Conservation (phyloP, 2,329 filamentous ascomycete genomes). For the Raffaelea albimanens region DNA sequence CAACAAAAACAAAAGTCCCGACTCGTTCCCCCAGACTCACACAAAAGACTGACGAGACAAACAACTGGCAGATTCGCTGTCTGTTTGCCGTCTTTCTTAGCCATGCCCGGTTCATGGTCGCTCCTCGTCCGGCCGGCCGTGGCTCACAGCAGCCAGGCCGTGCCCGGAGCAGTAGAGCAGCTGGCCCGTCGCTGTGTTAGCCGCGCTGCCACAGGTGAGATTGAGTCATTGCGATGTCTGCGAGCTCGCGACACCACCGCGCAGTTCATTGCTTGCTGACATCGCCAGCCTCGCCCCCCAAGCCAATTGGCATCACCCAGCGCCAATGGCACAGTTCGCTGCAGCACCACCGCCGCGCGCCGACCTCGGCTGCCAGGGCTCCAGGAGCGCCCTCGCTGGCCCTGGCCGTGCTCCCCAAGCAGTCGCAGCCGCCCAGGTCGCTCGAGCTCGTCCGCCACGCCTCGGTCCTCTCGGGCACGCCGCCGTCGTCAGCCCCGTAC, state of each 20-base stretch:
- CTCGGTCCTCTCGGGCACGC: constrained; percentile 22
- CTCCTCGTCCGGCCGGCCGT: constrained; percentile 14
- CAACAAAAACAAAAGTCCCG: too few relatives aligned
- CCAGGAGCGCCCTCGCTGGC: constrained; percentile 12
- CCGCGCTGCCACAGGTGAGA: neutral
- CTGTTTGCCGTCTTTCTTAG: neutral
- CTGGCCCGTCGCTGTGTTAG: constrained; percentile 9
- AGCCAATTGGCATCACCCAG: constrained; percentile 2
- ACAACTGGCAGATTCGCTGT: too few relatives aligned
- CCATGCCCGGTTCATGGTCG: constrained; percentile 13
- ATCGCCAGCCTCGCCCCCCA: too few relatives aligned
- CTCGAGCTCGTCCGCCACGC: constrained; percentile 30
- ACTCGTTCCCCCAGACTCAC: too few relatives aligned
- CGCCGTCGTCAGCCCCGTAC: constrained; percentile 19
- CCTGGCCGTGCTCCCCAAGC: constrained; percentile 14
- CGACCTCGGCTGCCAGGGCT: neutral
- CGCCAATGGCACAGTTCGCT: constrained; percentile 28
- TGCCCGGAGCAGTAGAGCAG: constrained; percentile 9
- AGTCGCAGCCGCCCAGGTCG: constrained; percentile 14
- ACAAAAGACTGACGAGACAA: too few relatives aligned
- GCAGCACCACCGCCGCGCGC: neutral
- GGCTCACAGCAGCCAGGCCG: constrained; percentile 8
- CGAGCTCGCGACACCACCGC: too few relatives aligned
- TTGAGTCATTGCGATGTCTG: too few relatives aligned
- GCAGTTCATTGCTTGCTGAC: too few relatives aligned